Percentiles rank a stretch among this genome's conserved stretches.
Conservation (phyloP, 176 grass and related monocot genomes). For the Alloteropsis semialata region DNA sequence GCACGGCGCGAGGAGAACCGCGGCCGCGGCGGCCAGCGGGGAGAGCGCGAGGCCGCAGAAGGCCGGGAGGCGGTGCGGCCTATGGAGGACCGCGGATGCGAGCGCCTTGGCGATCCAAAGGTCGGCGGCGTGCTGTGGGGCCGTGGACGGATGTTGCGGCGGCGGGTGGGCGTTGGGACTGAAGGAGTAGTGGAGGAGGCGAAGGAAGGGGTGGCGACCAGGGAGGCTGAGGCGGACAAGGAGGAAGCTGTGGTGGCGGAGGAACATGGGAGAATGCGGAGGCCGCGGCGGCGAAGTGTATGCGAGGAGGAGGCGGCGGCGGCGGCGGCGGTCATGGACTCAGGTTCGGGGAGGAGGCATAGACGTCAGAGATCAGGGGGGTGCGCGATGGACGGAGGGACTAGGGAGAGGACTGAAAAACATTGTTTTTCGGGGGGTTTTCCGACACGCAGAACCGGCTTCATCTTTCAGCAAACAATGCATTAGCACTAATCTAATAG, state of each 20-base stretch:
- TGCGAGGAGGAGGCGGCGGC: neutral
- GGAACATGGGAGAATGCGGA: slow-evolving; percentile 25
- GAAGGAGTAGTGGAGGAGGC: slow-evolving; percentile 25
- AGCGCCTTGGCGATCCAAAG: slow-evolving; percentile 85
- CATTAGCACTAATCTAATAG: too few relatives aligned
- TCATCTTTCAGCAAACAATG: neutral
- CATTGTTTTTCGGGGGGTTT: neutral
- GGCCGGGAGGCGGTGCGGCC: slow-evolving; percentile 16
- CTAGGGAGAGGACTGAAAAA: neutral
- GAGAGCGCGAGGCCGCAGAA: slow-evolving; percentile 29
- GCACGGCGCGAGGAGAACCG: slow-evolving; percentile 33
- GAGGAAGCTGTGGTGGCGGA: slow-evolving; percentile 1
- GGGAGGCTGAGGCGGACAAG: slow-evolving; percentile 19
- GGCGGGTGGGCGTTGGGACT: slow-evolving; percentile 25
- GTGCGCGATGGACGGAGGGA: neutral
- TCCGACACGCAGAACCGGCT: neutral
- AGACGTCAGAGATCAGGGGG: neutral
- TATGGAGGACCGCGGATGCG: slow-evolving; percentile 3
- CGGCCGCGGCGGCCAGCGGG: slow-evolving; percentile 11
- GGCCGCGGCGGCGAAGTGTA: neutral
- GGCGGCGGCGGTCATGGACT: slow-evolving; percentile 37
- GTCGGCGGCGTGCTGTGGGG: slow-evolving; percentile 21
- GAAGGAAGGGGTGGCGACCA: slow-evolving; percentile 27
- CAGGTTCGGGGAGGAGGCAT: neutral
- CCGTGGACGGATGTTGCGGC: neutral